Conservation (phyloP, 139 green algal species). For the Nannochloris sp. region DNA sequence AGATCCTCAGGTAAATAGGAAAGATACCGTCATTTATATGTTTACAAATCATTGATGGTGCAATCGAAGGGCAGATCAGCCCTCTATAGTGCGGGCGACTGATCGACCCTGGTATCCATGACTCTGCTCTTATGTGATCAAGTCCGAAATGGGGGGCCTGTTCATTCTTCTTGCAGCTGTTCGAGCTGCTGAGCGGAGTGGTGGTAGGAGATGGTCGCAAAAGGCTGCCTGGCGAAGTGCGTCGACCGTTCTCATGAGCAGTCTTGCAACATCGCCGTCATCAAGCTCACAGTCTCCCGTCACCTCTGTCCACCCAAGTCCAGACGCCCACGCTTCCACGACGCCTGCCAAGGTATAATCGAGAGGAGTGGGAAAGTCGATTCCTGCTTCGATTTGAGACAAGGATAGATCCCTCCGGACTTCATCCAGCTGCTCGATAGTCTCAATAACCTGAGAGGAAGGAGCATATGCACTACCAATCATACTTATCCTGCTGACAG, state of each 20-base stretch:
- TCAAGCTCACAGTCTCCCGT: slow-evolving; percentile 61
- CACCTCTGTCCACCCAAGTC: slow-evolving; percentile 49
- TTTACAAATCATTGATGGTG: too few relatives aligned
- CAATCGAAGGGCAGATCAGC: too few relatives aligned
- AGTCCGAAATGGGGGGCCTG: slow-evolving; percentile 60
- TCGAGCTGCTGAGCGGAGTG: slow-evolving; percentile 35
- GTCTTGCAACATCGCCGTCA: slow-evolving; percentile 73
- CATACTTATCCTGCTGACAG: slow-evolving; percentile 22
- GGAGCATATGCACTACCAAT: slow-evolving; percentile 34
- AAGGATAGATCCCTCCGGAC: slow-evolving; percentile 35
- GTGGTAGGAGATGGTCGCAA: slow-evolving; percentile 41
- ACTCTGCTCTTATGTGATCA: slow-evolving; percentile 18
- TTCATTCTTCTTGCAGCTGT: slow-evolving; percentile 56
- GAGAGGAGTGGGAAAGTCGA: slow-evolving; percentile 22
- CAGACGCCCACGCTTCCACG: slow-evolving; percentile 71
- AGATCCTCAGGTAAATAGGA: too few relatives aligned
- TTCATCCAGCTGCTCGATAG: slow-evolving; percentile 47
- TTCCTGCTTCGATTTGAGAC: slow-evolving; percentile 41
- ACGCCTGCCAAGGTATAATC: slow-evolving; percentile 46
- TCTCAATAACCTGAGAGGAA: slow-evolving; percentile 20
- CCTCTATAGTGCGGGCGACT: too few relatives aligned
- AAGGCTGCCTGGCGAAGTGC: slow-evolving; percentile 59
- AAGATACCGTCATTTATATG: too few relatives aligned
- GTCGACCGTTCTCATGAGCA: slow-evolving; percentile 70
- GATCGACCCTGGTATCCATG: too few relatives aligned